Percentiles rank a stretch among this genome's conserved stretches.
These are phyloP conservation scores for Urtica urens DNA, from an alignment of 306 rosid genomes.

Conservation along the genomic window DNA sequence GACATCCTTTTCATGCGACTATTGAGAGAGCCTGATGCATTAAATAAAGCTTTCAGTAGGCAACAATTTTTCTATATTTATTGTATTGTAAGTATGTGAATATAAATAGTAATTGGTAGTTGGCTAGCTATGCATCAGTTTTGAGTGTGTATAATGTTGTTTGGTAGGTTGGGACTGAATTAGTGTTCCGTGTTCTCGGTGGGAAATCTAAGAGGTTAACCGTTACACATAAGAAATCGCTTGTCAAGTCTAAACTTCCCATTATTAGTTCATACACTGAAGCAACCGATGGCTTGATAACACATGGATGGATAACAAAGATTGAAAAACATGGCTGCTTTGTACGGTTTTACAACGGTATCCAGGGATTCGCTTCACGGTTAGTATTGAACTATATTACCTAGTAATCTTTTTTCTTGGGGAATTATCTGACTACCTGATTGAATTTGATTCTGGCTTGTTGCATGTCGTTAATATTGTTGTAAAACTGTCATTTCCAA, in stretches of 20 bases:
- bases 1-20: too few species aligned
- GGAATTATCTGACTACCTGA: not conserved
- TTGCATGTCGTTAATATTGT: not conserved
- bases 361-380: constrained; percentile 92
- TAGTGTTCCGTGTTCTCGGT: constrained; percentile 83
- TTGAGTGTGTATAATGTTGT: constrained; percentile 19
- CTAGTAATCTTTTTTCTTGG: not conserved
- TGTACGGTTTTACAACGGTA: constrained; percentile 88
- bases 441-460: not conserved
- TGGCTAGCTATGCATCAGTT: too few species aligned
- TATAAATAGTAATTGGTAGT: too few species aligned
- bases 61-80: too few species aligned
- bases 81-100: too few species aligned
- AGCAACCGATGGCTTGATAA: constrained; percentile 65
- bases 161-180: constrained; percentile 78
- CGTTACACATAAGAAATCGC: constrained; percentile 91
- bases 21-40: too few species aligned
- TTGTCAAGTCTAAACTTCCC: constrained; percentile 73
- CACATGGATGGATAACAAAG: constrained; percentile 97
- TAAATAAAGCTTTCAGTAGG: too few species aligned
- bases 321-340: constrained; percentile 82
- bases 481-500: too few species aligned
- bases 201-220: constrained; percentile 93
- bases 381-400: constrained; percentile 26
- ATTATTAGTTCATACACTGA: constrained; percentile 72